A percentile compares a stretch with the other conserved stretches of the same genome.
Evolutionary conservation across 2,329 filamentous ascomycete species (phyloP).

Genomic region (Pseudomassariella vexata): DNA sequence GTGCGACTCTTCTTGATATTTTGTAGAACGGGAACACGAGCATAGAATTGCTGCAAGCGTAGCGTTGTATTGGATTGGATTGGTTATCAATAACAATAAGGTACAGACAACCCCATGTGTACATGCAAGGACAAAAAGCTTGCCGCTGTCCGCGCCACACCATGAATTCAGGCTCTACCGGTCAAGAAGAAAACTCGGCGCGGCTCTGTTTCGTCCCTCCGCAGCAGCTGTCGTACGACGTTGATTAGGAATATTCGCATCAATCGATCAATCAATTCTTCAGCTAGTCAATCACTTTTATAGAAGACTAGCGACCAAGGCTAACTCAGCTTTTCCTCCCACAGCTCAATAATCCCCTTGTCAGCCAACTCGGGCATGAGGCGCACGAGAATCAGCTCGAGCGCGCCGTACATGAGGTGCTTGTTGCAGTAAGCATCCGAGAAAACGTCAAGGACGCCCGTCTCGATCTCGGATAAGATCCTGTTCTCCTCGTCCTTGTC

Average conservation of each 20-base stretch:
- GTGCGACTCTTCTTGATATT: not conserved
- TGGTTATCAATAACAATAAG: slow-evolving; percentile 4
- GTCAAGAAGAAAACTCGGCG: too few species aligned
- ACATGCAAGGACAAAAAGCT: slow-evolving; percentile 4
- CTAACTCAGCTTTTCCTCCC: slow-evolving; percentile 60
- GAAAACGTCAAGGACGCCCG: slow-evolving; percentile 65
- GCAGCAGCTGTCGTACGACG: too few species aligned
- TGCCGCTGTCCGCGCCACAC: too few species aligned
- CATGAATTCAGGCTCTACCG: not conserved
- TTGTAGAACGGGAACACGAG: not conserved
- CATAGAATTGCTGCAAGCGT: not conserved
- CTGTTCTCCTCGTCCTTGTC: slow-evolving; percentile 34
- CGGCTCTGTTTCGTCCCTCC: too few species aligned
- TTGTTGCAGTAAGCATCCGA: slow-evolving; percentile 87
- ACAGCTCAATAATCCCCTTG: slow-evolving; percentile 63
- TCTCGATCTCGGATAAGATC: slow-evolving; percentile 54
- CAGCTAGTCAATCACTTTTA: too few species aligned
- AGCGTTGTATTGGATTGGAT: not conserved
- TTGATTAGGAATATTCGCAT: too few species aligned
- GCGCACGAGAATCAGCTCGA: slow-evolving; percentile 77
- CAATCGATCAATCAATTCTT: too few species aligned
- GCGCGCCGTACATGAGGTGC: slow-evolving; percentile 74
- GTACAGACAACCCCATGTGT: not conserved
- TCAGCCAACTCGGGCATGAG: slow-evolving; percentile 80
- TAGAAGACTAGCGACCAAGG: too few species aligned